A percentile compares a stretch with the other conserved stretches of the same genome.
Evolutionary conservation across 23 red algal genomes (phyloP).

Genomic region (Gracilaria domingensis): DNA sequence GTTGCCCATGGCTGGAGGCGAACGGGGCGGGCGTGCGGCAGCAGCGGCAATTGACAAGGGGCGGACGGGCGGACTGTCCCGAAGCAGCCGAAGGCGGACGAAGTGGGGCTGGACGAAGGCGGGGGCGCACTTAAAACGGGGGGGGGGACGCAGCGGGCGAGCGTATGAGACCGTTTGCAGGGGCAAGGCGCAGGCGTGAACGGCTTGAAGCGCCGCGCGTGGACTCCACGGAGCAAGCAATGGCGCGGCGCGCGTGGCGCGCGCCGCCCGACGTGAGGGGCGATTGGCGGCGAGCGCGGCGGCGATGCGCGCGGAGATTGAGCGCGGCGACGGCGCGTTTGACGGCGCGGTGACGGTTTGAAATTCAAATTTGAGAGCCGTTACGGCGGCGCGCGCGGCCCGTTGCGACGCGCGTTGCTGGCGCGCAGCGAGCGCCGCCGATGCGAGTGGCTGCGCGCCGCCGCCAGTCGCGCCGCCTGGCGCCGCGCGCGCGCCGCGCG

Average conservation of each 20-base stretch:
- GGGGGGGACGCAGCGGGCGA: neutral
- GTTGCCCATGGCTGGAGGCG: conserved; percentile 42
- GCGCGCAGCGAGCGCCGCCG: neutral
- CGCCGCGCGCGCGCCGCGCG: too few relatives aligned
- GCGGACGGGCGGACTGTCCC: neutral
- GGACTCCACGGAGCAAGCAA: neutral
- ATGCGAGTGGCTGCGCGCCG: neutral
- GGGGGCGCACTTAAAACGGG: neutral
- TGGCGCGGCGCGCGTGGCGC: conserved; percentile 3
- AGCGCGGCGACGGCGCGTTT: neutral
- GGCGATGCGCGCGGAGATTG: neutral
- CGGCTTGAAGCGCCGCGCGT: conserved; percentile 38
- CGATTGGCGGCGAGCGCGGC: neutral
- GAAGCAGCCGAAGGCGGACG: neutral
- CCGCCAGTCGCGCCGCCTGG: neutral
- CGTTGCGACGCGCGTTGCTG: neutral
- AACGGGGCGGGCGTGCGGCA: neutral
- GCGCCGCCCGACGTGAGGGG: neutral
- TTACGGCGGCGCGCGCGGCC: conserved; percentile 10
- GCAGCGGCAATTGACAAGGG: neutral
- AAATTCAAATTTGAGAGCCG: neutral
- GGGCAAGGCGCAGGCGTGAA: conserved; percentile 17
- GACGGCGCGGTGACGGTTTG: conserved; percentile 1
- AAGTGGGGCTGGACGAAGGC: neutral
- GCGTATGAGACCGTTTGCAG: conserved; percentile 37